Evolutionary conservation across 352 stramenopile genomes (phyloP).

Genomic region (Peronospora belbahrii): DNA sequence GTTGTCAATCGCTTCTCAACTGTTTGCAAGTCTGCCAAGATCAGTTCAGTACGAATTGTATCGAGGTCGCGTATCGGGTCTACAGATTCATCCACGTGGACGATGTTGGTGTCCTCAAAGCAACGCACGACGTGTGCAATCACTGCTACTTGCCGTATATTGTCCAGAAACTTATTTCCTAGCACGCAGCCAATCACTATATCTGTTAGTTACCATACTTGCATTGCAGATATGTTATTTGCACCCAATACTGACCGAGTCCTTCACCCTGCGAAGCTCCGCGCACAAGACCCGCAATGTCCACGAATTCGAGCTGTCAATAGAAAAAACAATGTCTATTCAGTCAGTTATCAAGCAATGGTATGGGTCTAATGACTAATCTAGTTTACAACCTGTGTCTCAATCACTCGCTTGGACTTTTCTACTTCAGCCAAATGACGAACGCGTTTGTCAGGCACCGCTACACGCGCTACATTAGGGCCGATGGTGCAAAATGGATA

Average conservation of each 20-base stretch:
- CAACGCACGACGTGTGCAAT: conserved; percentile 91
- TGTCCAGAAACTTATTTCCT: conserved; percentile 84
- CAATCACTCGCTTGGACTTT: conserved; percentile 66
- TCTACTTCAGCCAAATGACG: conserved; percentile 58
- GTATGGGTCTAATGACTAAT: background rate
- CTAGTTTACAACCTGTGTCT: conserved; percentile 37
- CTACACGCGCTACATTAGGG: conserved; percentile 73
- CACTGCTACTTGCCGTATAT: conserved; percentile 80
- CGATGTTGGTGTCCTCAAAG: conserved; percentile 97
- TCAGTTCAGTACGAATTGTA: conserved; percentile 96
- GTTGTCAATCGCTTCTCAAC: conserved; percentile 62
- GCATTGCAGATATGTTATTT: background rate
- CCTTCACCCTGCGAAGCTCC: conserved; percentile 77
- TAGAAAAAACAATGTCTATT: conserved; percentile 9
- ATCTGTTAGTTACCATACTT: background rate
- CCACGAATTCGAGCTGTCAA: conserved; percentile 75
- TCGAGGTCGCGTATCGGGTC: conserved; percentile 96
- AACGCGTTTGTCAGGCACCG: conserved; percentile 58
- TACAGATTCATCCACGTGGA: conserved; percentile 94
- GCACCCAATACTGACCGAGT: conserved; percentile 29
- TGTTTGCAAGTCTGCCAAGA: conserved; percentile 85
- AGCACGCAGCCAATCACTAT: background rate
- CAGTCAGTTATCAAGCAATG: conserved; percentile 5
- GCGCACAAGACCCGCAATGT: conserved; percentile 81
- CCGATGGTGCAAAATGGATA: conserved; percentile 89